phyloP scores from a whole-genome alignment of 2,329 filamentous ascomycete genomes.

The Claviceps sp. region DNA sequence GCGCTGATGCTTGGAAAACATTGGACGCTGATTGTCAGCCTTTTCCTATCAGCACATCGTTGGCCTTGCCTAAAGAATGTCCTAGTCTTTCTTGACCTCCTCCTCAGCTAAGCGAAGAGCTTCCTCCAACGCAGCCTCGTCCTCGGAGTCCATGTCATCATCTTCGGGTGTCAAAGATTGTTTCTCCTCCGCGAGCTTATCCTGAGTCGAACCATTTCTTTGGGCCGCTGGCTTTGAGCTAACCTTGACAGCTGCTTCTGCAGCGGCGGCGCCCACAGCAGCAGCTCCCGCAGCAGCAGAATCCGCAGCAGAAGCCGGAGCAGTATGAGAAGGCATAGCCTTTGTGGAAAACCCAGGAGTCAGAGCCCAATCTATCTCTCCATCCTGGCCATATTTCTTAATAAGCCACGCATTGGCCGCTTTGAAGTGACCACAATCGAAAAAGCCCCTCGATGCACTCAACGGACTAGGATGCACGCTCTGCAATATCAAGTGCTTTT shows the following conservation, averaged over 20 bases:
- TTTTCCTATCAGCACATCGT: not conserved
- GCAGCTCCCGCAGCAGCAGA: conserved; percentile 5
- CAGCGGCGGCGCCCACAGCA: conserved; percentile 11
- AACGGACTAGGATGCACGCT: conserved; percentile 89
- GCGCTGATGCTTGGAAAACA: not conserved
- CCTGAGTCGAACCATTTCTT: conserved; percentile 1
- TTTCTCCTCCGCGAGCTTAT: not conserved
- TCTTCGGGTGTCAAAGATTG: conserved; percentile 8
- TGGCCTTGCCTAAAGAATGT: not conserved
- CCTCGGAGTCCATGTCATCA: conserved; percentile 19
- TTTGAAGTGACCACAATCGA: conserved; percentile 69
- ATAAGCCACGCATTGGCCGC: conserved; percentile 77
- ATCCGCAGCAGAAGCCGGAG: not conserved
- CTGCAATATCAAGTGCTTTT: conserved; percentile 69
- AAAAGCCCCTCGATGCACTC: conserved; percentile 71
- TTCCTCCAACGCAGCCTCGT: conserved; percentile 24
- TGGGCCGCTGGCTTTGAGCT: conserved; percentile 10
- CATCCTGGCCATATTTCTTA: conserved; percentile 63
- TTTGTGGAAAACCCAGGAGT: conserved; percentile 23
- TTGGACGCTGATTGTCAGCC: not conserved
- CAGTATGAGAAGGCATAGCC: conserved; percentile 4
- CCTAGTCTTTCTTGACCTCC: conserved; percentile 11
- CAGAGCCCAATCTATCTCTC: conserved; percentile 74
- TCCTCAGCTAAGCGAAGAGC: conserved; percentile 20
- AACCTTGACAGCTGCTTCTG: conserved; percentile 11